Percentiles rank a stretch among this genome's conserved stretches.
These are phyloP conservation scores for Aspergillus texensis DNA, from an alignment of 2,329 filamentous ascomycete species.

Conservation along the genomic window DNA sequence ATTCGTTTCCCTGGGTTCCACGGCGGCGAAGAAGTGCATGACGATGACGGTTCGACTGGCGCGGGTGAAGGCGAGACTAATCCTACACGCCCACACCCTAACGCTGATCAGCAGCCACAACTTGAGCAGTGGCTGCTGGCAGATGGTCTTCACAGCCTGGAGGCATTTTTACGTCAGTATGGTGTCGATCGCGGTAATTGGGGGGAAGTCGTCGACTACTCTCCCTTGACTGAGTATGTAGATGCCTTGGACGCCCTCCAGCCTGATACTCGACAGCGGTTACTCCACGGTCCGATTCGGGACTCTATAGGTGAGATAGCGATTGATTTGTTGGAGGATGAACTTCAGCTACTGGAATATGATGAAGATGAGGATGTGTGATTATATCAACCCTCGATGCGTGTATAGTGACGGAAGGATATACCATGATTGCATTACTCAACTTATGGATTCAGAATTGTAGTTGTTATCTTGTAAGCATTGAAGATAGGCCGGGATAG, in stretches of 20 bases:
- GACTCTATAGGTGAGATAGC: slow-evolving; percentile 39
- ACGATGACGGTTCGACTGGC: slow-evolving; percentile 12
- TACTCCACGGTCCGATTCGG: slow-evolving; percentile 36
- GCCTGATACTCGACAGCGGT: slow-evolving; percentile 27
- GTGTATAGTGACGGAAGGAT: slow-evolving; percentile 3
- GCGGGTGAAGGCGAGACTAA: slow-evolving; percentile 17
- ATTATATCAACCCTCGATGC: slow-evolving; percentile 4
- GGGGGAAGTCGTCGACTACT: slow-evolving; percentile 39
- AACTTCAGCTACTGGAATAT: slow-evolving; percentile 36
- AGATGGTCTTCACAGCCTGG: slow-evolving; percentile 37
- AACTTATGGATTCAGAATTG: neutral
- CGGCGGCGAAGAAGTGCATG: slow-evolving; percentile 22
- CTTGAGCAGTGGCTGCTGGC: slow-evolving; percentile 38
- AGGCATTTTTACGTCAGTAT: slow-evolving; percentile 39
- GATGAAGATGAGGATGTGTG: slow-evolving; percentile 24
- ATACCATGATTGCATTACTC: neutral
- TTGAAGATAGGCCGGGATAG: neutral
- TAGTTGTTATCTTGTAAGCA: neutral
- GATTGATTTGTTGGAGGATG: slow-evolving; percentile 39
- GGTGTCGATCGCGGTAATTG: slow-evolving; percentile 48
- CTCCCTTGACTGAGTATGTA: slow-evolving; percentile 40
- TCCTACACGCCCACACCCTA: slow-evolving; percentile 23
- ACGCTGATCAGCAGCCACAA: slow-evolving; percentile 29
- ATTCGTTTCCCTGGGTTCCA: slow-evolving; percentile 29
- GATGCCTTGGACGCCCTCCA: slow-evolving; percentile 32